Evolutionary conservation across 2,329 filamentous ascomycete genomes (phyloP).

Genomic region (Diaporthe australafricana): DNA sequence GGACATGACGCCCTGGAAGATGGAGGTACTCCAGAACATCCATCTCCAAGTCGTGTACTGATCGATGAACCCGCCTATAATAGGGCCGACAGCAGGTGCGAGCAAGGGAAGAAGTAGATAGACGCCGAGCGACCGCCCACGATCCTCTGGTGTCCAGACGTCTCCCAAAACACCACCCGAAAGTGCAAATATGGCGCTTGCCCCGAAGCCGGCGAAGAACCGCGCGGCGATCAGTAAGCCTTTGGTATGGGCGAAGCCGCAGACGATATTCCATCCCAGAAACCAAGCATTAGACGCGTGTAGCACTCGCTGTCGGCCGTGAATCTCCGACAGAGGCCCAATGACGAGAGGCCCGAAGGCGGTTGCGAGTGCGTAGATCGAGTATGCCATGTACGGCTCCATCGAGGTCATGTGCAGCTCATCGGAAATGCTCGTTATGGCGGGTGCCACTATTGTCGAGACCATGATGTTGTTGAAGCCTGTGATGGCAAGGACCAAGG

Average conservation of each 20-base stretch:
- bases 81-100: slow-evolving; percentile 52
- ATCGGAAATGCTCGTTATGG: slow-evolving; percentile 58
- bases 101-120: slow-evolving; percentile 55
- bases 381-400: slow-evolving; percentile 60
- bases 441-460: slow-evolving; percentile 64
- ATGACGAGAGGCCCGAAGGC: slow-evolving; percentile 58
- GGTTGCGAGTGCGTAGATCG: slow-evolving; percentile 56
- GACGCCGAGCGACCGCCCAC: slow-evolving; percentile 53
- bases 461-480: slow-evolving; percentile 64
- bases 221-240: slow-evolving; percentile 55
- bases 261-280: slow-evolving; percentile 60
- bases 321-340: slow-evolving; percentile 60
- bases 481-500: slow-evolving; percentile 59
- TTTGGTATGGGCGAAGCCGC: slow-evolving; percentile 54
- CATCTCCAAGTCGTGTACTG: slow-evolving; percentile 53
- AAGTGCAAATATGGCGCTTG: slow-evolving; percentile 57
- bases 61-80: slow-evolving; percentile 54
- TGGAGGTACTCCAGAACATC: slow-evolving; percentile 57
- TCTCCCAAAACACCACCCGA: slow-evolving; percentile 60
- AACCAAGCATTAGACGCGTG: slow-evolving; percentile 61
- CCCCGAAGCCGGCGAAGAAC: slow-evolving; percentile 61
- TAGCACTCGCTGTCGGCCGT: slow-evolving; percentile 55
- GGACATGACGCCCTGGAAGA: slow-evolving; percentile 53
- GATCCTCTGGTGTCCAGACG: slow-evolving; percentile 57
- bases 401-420: slow-evolving; percentile 63